These are phyloP conservation scores for Colletotrichum sp. DNA, from an alignment of 2,329 filamentous ascomycete species.

Conservation along the genomic window DNA sequence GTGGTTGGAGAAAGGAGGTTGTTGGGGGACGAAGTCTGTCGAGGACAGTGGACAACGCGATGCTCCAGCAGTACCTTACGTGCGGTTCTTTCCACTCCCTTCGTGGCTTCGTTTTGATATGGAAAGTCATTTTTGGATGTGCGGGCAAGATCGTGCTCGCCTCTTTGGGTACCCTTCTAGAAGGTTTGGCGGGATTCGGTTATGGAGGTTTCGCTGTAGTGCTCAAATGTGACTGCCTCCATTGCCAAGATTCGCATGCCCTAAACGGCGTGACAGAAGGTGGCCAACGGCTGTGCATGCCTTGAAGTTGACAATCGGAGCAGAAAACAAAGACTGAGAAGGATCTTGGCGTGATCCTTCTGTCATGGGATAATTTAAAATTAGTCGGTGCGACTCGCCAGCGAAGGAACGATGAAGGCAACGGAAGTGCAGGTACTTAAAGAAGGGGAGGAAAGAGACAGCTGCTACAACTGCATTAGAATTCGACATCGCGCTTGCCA, in stretches of 20 bases:
- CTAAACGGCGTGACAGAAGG: rapidly evolving
- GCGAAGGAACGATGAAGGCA: background rate
- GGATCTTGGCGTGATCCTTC: background rate
- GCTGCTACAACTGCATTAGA: background rate
- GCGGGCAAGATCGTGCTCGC: rapidly evolving
- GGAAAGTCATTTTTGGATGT: background rate
- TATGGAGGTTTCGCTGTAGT: too few species aligned
- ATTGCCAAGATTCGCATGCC: background rate
- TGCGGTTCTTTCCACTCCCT: background rate
- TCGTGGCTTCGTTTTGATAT: background rate
- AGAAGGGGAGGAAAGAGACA: background rate
- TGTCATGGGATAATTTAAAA: background rate
- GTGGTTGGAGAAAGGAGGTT: background rate
- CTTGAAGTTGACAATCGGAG: rapidly evolving
- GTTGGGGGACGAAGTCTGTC: background rate
- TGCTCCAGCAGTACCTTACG: background rate
- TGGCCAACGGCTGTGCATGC: background rate
- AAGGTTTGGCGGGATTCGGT: background rate
- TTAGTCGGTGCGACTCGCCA: background rate
- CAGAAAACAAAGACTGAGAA: rapidly evolving
- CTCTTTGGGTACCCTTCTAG: background rate
- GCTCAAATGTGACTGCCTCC: too few species aligned
- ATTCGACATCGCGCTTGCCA: background rate
- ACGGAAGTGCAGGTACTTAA: background rate
- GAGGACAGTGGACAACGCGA: background rate